Base-by-base conservation (phyloP, 352 stramenopile species). In the Plasmopara viticola region DNA sequence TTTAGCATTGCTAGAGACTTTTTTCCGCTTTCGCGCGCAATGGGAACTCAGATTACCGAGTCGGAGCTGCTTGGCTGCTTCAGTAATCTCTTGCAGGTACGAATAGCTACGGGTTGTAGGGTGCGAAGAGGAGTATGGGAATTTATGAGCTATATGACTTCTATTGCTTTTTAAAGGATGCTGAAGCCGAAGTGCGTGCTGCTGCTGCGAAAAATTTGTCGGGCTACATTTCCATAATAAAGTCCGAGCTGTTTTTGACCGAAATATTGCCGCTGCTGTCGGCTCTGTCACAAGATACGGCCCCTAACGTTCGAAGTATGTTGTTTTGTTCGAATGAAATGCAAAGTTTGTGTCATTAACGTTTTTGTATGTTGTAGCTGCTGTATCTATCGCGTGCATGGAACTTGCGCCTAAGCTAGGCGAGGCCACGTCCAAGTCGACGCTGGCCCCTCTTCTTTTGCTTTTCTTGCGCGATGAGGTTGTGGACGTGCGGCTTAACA, bases 1-100 rank as follows among this genome's bases (percentile, higher is more conserved):
- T 93, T 97, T 59, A 97, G 93, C 69, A 84, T 98, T 46, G 85
- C 91, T 14, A 98, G 97, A 70, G 71, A 90, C 33, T 97, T 97
- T 62, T 93, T 87, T 42, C 84, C 84, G 44, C 74, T 92, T 7
- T 89, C 81, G 33, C 68, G 81, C 41, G 78, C 83, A 18, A 94
- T 91, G 69, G 82, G 76, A 50, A 63, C 55, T 38, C 78, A 90
- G 62, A 88, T 87, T 57, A 84, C 73, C 33, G 85, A 96, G 69
- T 79, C 70, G 40, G 85, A 97, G 60, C 72, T 97, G 20, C 84
- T 97, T 33, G 68, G 76, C 46, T 95, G 87, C 65, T 97, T 97
- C 62, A 84, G 82, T 38, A 86, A 87, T 44, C 68, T 98, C 29
- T 73, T 98, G 9, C 86, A 95, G 58, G 89, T 81, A 68, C 20